Conservation (phyloP, 1,139 yeast species). For the Groenewaldozyma sp. region DNA sequence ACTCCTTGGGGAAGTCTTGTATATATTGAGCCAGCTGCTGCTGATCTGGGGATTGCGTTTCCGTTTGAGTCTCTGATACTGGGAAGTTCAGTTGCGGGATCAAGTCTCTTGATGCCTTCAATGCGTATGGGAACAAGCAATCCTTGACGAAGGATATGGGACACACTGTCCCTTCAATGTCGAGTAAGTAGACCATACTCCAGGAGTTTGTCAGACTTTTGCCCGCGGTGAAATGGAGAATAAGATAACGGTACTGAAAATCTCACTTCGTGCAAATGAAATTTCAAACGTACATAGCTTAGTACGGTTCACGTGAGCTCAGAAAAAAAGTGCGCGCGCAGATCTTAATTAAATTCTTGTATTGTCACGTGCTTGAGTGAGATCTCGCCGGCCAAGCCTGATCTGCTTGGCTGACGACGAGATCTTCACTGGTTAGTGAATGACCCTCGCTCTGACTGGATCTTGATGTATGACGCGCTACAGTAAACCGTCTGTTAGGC, state of each 20-base stretch:
- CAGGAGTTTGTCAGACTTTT: too few relatives aligned
- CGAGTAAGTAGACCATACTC: conserved; percentile 40
- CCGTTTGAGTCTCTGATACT: conserved; percentile 6
- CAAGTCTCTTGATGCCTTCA: conserved; percentile 17
- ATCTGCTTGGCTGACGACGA: too few relatives aligned
- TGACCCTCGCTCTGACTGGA: too few relatives aligned
- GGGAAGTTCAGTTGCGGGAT: conserved; percentile 23
- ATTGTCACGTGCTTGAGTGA: too few relatives aligned
- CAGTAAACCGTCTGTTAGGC: too few relatives aligned
- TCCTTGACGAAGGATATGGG: conserved; percentile 84
- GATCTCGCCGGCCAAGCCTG: too few relatives aligned
- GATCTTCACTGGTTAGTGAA: too few relatives aligned
- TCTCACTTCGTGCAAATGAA: background rate
- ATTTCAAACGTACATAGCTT: background rate
- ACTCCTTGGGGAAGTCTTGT: conserved; percentile 37
- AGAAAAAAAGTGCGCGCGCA: background rate
- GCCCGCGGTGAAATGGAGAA: too few relatives aligned
- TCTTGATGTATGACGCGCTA: too few relatives aligned
- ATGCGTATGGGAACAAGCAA: conserved; percentile 40
- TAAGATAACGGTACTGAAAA: too few relatives aligned
- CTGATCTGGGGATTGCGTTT: background rate
- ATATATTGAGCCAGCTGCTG: conserved; percentile 26
- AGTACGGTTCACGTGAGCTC: background rate
- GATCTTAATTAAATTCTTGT: background rate
- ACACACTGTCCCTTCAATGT: conserved; percentile 89